Base-by-base conservation (phyloP, 495 filamentous ascomycete species). In the Glutinoglossum americanum region DNA sequence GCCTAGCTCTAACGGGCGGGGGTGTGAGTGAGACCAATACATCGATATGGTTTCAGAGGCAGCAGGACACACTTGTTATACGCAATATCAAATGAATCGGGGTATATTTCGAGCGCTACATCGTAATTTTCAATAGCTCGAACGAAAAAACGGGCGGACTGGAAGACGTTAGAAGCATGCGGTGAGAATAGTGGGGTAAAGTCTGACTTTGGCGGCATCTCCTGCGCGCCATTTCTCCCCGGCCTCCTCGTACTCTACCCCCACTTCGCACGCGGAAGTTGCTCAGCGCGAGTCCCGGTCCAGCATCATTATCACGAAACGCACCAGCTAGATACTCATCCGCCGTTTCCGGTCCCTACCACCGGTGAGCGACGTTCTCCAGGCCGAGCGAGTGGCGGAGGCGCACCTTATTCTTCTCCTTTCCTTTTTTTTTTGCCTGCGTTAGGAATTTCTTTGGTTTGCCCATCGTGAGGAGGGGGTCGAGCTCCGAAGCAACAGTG, bases 211-310 rank as follows among this genome's bases (percentile, higher is more conserved):
- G 54, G 71, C 78, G 15, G 79, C 76, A 66, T 86, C 82, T 30
- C 81, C 81, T 35, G 78, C 82, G 15, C 81, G 72, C 82, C 81
- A 84, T 75, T 86, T 86, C 65, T 81, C 81, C 25, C 80, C 82
- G 3, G 76, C 75, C 66, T 83, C 78, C 69, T 86, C 82, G 39
- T 78, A 70, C 51, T 80, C 76, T 30, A 84, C 82, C 26, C 81
- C 82, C n/a, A 73, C 77, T 59, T 64, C 11, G 3, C 23, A 57
- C 9, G 30, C 19, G 10, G 13, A 45, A 13, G 17, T 5, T 23
- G 9, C 15, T 51, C 37, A 55, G 35, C 23, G 7, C 10, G 4
- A 37, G 57, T 28, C 27, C 17, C 19, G 8, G 25, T 59, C 7
- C 23, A 26, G 10, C 19, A 6, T 58, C 54, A 19, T 30, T 11